Conservation (phyloP, 495 filamentous ascomycete species). For the Hypoxylon fragiforme region DNA sequence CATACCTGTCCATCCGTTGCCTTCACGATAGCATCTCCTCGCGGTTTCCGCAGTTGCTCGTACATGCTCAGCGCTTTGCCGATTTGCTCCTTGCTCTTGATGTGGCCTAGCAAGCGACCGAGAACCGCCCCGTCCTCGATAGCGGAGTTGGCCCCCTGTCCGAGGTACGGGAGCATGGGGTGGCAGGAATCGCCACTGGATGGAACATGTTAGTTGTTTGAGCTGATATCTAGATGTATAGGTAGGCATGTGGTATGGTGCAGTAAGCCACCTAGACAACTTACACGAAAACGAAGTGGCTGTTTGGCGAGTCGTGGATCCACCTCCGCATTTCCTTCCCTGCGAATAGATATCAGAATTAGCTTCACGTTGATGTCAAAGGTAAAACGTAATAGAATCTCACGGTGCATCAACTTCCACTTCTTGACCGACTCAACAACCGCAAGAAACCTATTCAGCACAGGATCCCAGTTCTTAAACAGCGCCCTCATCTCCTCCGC, state of each 20-base stretch:
- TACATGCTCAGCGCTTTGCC: slow-evolving; percentile 52
- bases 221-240: background rate
- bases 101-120: slow-evolving; percentile 42
- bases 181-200: slow-evolving; percentile 58
- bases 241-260: background rate
- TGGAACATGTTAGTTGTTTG: slow-evolving; percentile 4
- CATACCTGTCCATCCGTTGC: slow-evolving; percentile 54
- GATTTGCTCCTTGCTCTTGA: slow-evolving; percentile 23
- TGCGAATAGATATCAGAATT: slow-evolving; percentile 2
- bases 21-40: slow-evolving; percentile 52
- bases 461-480: slow-evolving; percentile 55
- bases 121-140: slow-evolving; percentile 53
- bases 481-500: slow-evolving; percentile 48
- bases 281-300: slow-evolving; percentile 36
- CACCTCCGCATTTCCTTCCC: slow-evolving; percentile 36
- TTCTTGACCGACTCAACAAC: slow-evolving; percentile 37
- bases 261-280: background rate
- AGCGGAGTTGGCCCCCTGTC: slow-evolving; percentile 51
- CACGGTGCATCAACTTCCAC: slow-evolving; percentile 43
- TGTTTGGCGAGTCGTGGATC: slow-evolving; percentile 21
- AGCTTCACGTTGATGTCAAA: background rate
- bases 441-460: slow-evolving; percentile 33
- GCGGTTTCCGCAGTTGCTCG: slow-evolving; percentile 51
- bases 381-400: slow-evolving; percentile 2
- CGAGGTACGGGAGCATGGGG: slow-evolving; percentile 61